These are phyloP conservation scores for Phaeosphaeria sp. DNA, from an alignment of 2,329 filamentous ascomycete species.

Conservation along the genomic window DNA sequence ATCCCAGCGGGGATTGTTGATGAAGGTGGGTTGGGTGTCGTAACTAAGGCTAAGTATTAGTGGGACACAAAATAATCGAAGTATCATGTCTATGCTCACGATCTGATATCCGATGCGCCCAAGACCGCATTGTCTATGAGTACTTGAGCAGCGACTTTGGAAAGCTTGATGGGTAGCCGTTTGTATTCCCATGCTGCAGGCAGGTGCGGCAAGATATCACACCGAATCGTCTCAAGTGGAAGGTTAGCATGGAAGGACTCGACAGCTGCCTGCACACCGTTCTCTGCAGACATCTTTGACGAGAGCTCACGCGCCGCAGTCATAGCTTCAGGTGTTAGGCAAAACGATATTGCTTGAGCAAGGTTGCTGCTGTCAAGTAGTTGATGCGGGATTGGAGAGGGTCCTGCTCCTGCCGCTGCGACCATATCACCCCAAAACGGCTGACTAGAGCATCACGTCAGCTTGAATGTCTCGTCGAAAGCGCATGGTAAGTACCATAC, in stretches of 20 bases:
- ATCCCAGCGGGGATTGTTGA: conserved; percentile 57
- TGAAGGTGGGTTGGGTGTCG: conserved; percentile 32
- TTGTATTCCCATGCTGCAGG: neutral
- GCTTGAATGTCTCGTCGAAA: too few relatives aligned
- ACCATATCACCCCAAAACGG: conserved; percentile 23
- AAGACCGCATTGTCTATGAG: conserved; percentile 26
- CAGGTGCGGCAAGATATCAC: neutral
- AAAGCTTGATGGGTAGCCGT: conserved; percentile 21
- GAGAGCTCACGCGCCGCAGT: conserved; percentile 15
- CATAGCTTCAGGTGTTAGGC: conserved; percentile 22
- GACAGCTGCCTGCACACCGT: neutral
- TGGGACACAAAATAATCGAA: too few relatives aligned
- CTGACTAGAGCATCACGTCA: too few relatives aligned
- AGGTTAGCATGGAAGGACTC: neutral
- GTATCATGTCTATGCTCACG: too few relatives aligned
- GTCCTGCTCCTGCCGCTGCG: conserved; percentile 35
- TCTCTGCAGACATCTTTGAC: neutral
- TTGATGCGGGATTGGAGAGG: conserved; percentile 31
- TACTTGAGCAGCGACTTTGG: conserved; percentile 30
- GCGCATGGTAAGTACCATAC: too few relatives aligned
- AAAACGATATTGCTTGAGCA: conserved; percentile 28
- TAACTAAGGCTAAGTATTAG: too few relatives aligned
- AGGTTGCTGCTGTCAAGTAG: conserved; percentile 18
- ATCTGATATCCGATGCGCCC: neutral
- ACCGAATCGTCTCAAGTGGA: neutral